phyloP scores from a whole-genome alignment of 306 rosid species.

The Acacia crassicarpa region DNA sequence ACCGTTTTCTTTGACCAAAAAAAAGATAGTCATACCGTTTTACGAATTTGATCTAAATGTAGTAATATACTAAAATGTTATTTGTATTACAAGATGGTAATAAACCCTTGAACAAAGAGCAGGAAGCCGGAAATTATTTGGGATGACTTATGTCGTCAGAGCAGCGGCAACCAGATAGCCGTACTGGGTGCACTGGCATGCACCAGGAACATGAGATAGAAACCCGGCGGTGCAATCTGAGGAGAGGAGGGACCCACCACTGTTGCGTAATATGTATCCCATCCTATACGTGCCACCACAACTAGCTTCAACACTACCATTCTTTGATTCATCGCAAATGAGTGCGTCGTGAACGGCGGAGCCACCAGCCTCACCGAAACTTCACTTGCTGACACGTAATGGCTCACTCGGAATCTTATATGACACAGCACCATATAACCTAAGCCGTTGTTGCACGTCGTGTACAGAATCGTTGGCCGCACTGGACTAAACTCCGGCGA shows the following conservation, averaged over 20 bases:
- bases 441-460: conserved; percentile 15
- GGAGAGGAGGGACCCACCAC: conserved; percentile 57
- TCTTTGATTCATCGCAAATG: conserved; percentile 72
- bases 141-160: neutral
- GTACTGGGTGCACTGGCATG: conserved; percentile 56
- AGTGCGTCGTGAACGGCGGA: conserved; percentile 75
- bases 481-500: conserved; percentile 17
- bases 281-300: conserved; percentile 17
- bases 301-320: conserved; percentile 58
- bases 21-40: no score
- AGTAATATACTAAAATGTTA: neutral
- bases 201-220: conserved; percentile 65
- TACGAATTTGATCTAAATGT: no score
- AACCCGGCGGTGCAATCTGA: conserved; percentile 69
- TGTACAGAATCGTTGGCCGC: conserved; percentile 42
- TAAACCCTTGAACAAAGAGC: neutral
- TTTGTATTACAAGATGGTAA: neutral
- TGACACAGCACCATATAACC: conserved; percentile 36
- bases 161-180: conserved; percentile 66
- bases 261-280: conserved; percentile 32
- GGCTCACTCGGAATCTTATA: conserved; percentile 39
- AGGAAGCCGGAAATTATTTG: neutral
- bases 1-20: no score
- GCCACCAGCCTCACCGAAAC: conserved; percentile 61
- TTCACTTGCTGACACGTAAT: conserved; percentile 13